These are phyloP conservation scores for Gossypium raimondii DNA, from an alignment of 345 rosid species.

Conservation along the genomic window DNA sequence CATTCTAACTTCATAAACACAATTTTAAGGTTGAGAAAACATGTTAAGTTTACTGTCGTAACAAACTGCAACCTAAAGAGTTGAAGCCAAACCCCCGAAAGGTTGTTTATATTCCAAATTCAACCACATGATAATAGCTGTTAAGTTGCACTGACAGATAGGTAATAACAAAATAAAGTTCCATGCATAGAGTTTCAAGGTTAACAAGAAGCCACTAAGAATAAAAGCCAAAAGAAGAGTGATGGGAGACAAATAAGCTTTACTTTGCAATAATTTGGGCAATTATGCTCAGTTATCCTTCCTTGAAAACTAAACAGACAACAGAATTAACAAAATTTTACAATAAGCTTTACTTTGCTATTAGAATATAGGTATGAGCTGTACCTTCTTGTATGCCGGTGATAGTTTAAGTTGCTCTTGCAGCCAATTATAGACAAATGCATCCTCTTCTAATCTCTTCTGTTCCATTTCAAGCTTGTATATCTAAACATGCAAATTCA, in stretches of 20 bases:
- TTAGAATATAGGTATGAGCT: neutral
- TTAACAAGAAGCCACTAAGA: neutral
- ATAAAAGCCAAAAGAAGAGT: neutral
- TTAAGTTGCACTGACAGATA: neutral
- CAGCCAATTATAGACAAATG: constrained; percentile 87
- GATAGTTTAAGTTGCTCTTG: constrained; percentile 85
- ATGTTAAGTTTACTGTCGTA: neutral
- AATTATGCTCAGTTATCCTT: neutral
- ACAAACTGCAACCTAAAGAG: neutral
- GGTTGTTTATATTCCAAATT: neutral
- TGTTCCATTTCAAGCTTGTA: constrained; percentile 76
- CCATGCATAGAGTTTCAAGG: neutral
- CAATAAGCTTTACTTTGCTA: neutral
- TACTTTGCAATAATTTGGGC: neutral
- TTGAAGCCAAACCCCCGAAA: neutral
- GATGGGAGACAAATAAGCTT: neutral
- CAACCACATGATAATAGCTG: neutral
- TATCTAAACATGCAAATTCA: constrained; percentile 41
- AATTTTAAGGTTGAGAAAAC: neutral
- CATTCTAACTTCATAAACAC: neutral
- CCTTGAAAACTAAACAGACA: neutral
- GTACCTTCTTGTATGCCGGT: constrained; percentile 85
- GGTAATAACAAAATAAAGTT: neutral
- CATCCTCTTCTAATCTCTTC: constrained; percentile 82
- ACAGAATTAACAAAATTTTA: constrained; percentile 1